A percentile compares a stretch with the other conserved stretches of the same genome.
Evolutionary conservation across 495 filamentous ascomycete species (phyloP).

Genomic region (Cenococcum geophilum): DNA sequence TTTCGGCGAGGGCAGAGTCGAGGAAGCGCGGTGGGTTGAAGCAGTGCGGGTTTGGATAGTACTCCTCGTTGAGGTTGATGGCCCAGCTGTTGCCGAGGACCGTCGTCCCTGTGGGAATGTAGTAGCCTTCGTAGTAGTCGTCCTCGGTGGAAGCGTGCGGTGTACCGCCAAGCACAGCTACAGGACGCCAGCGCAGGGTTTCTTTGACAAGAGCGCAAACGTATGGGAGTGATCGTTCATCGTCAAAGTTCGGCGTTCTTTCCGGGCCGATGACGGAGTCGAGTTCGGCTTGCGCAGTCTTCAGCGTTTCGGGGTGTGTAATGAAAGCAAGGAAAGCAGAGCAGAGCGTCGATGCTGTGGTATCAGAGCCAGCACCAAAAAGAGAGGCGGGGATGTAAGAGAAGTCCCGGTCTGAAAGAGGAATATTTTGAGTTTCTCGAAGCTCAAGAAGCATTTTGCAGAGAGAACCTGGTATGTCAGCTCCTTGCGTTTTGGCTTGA

Average conservation of each 20-base stretch:
- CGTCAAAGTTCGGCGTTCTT: conserved; percentile 47
- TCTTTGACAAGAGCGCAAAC: conserved; percentile 49
- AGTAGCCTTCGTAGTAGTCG: conserved; percentile 46
- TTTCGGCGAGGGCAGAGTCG: conserved; percentile 11
- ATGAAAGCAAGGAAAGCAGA: conserved; percentile 55
- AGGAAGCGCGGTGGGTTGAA: conserved; percentile 43
- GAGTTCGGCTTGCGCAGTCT: conserved; percentile 49
- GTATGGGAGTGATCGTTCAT: conserved; percentile 50
- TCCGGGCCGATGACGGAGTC: conserved; percentile 51
- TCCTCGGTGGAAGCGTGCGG: conserved; percentile 57
- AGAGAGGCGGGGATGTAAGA: conserved; percentile 55
- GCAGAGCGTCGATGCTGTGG: conserved; percentile 55
- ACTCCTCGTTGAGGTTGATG: conserved; percentile 53
- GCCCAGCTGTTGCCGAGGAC: conserved; percentile 60
- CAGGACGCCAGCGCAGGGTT: conserved; percentile 55
- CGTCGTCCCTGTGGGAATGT: conserved; percentile 46
- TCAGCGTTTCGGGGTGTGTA: conserved; percentile 44
- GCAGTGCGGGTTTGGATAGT: conserved; percentile 56
- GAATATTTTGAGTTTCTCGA: conserved; percentile 40
- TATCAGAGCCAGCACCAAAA: conserved; percentile 62
- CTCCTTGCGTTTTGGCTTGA: conserved; percentile 38
- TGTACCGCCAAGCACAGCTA: conserved; percentile 54
- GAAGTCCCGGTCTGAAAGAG: conserved; percentile 50
- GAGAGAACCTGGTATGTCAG: conserved; percentile 14
- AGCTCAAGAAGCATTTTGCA: conserved; percentile 3